Base-by-base conservation (phyloP, 768 basidiomycete genomes). In the Podaxis sp. region DNA sequence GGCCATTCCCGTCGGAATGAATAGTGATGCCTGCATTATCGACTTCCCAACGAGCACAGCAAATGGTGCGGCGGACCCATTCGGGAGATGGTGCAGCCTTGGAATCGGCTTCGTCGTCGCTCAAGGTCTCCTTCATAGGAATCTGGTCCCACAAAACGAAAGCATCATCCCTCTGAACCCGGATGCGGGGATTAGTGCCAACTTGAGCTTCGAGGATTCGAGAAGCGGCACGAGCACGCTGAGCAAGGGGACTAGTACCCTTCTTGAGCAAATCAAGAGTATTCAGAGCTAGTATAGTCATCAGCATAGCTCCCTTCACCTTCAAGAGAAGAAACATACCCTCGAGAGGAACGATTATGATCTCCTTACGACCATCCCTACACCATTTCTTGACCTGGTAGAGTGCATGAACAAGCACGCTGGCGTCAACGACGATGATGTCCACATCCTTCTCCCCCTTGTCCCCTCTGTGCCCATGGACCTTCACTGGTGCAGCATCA, bases 231-330 rank as follows among this genome's bases (percentile, higher is more conserved):
- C 95, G 90, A 1, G 95, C 95, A 28, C 88, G 87, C 70, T 91
- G 86, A 0, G 95, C 93, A 11, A 94, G 81, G 0, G 84, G 76
- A 28, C 82, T 90, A 0, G 88, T 87, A 1, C 95, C 95, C 72
- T 96, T 97, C 83, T 97, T 97, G 70, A 96, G 84, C 1, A 96
- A 77, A 71, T 97, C 95, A 2, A 97, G 82, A 0, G 95, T 96
- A 69, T 95, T 96, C 28, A 97, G 82, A 8, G 90, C 95, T 96
- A 72, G 20, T 0, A 10, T 17, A 52, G 28, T 58, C 15, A 48
- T 20, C 54, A 56, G 20, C 46, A 11, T 63, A 46, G 7, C 4
- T 6, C n/a, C 44, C 44, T 37, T 10, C 28, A 53, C 53, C 12
- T 28, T 40, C 60, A 22, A 63, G 50, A 20, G 58, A 37, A 38